These are phyloP conservation scores for Pythium chondricola DNA, from an alignment of 352 stramenopile species.

Conservation along the genomic window DNA sequence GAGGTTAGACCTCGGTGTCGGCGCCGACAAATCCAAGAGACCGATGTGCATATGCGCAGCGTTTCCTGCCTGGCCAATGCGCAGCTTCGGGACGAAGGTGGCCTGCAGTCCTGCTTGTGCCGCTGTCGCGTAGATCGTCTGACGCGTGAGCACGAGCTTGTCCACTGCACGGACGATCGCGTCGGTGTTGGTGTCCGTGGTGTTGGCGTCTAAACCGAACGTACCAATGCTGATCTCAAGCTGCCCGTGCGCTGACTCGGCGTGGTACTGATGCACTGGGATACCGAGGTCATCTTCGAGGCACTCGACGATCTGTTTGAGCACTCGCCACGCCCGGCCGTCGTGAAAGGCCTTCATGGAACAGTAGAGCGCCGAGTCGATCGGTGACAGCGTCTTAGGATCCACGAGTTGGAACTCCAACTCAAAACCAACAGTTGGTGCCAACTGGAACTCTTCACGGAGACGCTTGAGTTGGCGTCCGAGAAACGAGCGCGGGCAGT, in stretches of 20 bases:
- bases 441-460: neutral
- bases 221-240: conserved; percentile 28
- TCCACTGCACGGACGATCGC: conserved; percentile 17
- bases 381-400: neutral
- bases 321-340: conserved; percentile 13
- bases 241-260: conserved; percentile 24
- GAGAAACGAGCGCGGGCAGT: conserved; percentile 25
- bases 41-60: conserved; percentile 22
- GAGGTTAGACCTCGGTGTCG: neutral
- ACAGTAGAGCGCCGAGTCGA: conserved; percentile 25
- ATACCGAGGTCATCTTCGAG: conserved; percentile 20
- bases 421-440: conserved; percentile 23
- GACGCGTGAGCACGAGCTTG: conserved; percentile 20
- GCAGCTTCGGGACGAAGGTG: conserved; percentile 23
- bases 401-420: conserved; percentile 26
- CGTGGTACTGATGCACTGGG: conserved; percentile 26
- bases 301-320: conserved; percentile 20
- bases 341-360: conserved; percentile 21
- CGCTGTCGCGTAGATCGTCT: conserved; percentile 21
- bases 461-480: conserved; percentile 14
- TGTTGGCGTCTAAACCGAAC: conserved; percentile 6
- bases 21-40: conserved; percentile 1
- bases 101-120: conserved; percentile 13
- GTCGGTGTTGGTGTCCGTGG: neutral
- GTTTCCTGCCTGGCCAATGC: conserved; percentile 8